Base-by-base conservation (phyloP, 2,329 filamentous ascomycete genomes). In the Grosmannia huntii region DNA sequence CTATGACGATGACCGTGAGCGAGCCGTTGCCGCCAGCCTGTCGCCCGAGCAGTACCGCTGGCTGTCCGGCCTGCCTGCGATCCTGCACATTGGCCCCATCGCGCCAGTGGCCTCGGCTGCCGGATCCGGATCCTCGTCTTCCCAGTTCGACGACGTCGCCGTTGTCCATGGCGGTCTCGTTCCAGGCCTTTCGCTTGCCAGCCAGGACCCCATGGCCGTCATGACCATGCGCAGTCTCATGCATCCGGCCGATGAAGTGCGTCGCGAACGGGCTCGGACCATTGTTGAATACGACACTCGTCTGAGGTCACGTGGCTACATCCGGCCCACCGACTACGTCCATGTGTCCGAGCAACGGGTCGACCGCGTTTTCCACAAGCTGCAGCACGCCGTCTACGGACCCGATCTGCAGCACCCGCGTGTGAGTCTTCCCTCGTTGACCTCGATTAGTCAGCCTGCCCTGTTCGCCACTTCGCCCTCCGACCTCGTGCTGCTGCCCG, bases 221-320 rank as follows among this genome's bases (percentile, higher is more conserved):
- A 96, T 96, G 90, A 94, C 90, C 68, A 95, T 99, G 89, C 84
- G 90, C 59, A 88, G 84, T 7, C 80, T 96, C 57, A 77, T 87
- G 64, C 77, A 76, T 63, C 84, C 21, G 50, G 72, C 76, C 12
- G 84, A 81, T 12, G 78, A 82, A 60, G 72, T 81, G 14, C 84
- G 65, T 27, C 59, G 63, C 10, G 59, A 62, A 28, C 62, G 60
- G 11, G 62, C 66, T 7, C 68, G 67, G 33, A 66, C 69, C 56
- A 67, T 71, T 27, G 68, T 72, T 31, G 70, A 75, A 65, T 61
- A 71, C 64, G 57, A 71, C 68, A 59, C 59, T 1, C 63, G 65
- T 41, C 61, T 63, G 48, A 60, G 59, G 57, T 58, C 59, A 31
- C 57, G 63, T 31, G 60, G 59, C 28, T 63, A 23, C 36, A 60